Conservation (phyloP, 2,329 filamentous ascomycete species). For the Fusarium liriodendri region DNA sequence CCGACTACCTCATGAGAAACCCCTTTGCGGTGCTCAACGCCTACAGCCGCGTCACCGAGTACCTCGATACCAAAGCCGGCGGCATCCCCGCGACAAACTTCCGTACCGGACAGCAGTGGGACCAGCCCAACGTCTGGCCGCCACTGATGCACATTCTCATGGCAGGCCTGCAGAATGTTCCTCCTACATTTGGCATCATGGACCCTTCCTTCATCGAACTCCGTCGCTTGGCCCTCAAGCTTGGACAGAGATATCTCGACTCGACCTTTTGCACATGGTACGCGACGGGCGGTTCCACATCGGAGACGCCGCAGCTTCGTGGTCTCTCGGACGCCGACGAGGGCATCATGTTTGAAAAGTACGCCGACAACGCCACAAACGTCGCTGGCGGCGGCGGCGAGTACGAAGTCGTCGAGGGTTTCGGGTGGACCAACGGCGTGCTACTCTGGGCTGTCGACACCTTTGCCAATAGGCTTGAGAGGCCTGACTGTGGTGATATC, state of each 20-base stretch:
- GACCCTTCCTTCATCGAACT: conserved; percentile 66
- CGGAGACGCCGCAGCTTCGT: conserved; percentile 60
- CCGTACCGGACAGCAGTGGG: conserved; percentile 74
- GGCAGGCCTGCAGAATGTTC: conserved; percentile 69
- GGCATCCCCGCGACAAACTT: conserved; percentile 73
- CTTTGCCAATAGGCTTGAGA: conserved; percentile 65
- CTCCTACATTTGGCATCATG: conserved; percentile 63
- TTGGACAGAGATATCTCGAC: conserved; percentile 75
- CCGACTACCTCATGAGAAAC: conserved; percentile 65
- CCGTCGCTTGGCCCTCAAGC: conserved; percentile 65
- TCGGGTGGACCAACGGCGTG: conserved; percentile 78
- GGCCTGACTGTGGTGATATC: conserved; percentile 67
- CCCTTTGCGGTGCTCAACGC: conserved; percentile 66
- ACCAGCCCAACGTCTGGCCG: conserved; percentile 77
- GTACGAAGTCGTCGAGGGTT: conserved; percentile 76
- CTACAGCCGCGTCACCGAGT: conserved; percentile 63
- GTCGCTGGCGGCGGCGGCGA: conserved; percentile 73
- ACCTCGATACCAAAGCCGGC: conserved; percentile 64
- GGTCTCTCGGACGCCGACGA: conserved; percentile 55
- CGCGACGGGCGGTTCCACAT: conserved; percentile 72
- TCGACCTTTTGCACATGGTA: conserved; percentile 78
- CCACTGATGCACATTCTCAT: conserved; percentile 74
- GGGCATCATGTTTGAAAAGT: conserved; percentile 79
- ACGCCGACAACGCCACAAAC: conserved; percentile 69
- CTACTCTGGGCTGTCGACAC: conserved; percentile 73